Percentiles rank a stretch among this genome's conserved stretches.
These are phyloP conservation scores for Lithohypha guttulata DNA, from an alignment of 2,329 filamentous ascomycete genomes.

Conservation along the genomic window DNA sequence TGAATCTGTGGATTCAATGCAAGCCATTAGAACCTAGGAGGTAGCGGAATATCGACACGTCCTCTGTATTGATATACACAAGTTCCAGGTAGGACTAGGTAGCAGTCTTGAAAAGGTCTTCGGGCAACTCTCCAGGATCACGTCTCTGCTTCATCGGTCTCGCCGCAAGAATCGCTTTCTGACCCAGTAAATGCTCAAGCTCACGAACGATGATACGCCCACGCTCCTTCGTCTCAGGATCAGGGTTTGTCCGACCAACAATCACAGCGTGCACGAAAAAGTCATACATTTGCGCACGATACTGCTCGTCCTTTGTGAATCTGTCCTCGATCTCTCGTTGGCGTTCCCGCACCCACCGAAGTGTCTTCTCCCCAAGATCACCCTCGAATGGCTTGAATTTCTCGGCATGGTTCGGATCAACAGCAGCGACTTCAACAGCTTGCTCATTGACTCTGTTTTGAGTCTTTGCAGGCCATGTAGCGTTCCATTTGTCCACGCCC, in stretches of 20 bases:
- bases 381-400: conserved; percentile 3
- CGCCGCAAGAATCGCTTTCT: not conserved
- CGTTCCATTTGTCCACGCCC: conserved; percentile 37
- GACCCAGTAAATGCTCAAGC: conserved; percentile 10
- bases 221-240: conserved; percentile 13
- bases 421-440: conserved; percentile 15
- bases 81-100: too few relatives aligned
- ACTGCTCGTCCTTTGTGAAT: conserved; percentile 10
- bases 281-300: conserved; percentile 7
- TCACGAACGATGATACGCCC: conserved; percentile 14
- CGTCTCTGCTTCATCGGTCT: not conserved
- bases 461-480: conserved; percentile 26
- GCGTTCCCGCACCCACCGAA: not conserved
- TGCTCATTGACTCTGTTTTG: conserved; percentile 21
- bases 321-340: not conserved
- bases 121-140: not conserved
- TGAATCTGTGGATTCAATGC: too few relatives aligned
- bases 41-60: too few relatives aligned
- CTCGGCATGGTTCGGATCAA: conserved; percentile 13
- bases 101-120: not conserved
- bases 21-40: too few relatives aligned
- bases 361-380: not conserved
- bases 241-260: conserved; percentile 3
- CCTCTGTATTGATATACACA: too few relatives aligned
- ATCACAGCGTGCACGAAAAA: conserved; percentile 10